These are phyloP conservation scores for Candida schatavii DNA, from an alignment of 805 yeast species.

Conservation along the genomic window DNA sequence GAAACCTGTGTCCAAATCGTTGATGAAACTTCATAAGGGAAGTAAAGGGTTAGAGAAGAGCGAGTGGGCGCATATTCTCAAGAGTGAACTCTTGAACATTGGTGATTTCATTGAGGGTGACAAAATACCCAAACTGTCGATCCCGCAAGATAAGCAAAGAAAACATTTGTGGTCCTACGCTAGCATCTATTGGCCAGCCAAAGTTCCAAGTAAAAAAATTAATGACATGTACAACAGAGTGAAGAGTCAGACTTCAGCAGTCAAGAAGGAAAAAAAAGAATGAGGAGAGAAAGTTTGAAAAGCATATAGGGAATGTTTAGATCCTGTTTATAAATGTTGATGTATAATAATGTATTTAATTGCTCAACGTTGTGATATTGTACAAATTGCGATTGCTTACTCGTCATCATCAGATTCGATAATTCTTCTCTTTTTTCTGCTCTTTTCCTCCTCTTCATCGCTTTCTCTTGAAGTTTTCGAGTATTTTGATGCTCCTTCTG, in stretches of 20 bases:
- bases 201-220: conserved; percentile 71
- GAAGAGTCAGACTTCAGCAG: conserved; percentile 16
- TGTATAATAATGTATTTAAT: neutral
- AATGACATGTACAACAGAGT: conserved; percentile 72
- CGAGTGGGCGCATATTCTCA: conserved; percentile 73
- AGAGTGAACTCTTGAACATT: conserved; percentile 63
- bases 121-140: neutral
- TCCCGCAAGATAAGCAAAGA: conserved; percentile 30
- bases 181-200: conserved; percentile 82
- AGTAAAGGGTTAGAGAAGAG: conserved; percentile 68
- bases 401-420: conserved; percentile 54
- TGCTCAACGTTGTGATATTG: neutral
- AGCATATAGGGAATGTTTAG: neutral
- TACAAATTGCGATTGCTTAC: neutral
- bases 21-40: conserved; percentile 67
- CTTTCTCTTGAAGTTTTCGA: conserved; percentile 16
- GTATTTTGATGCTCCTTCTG: conserved; percentile 54
- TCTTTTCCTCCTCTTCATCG: conserved; percentile 26
- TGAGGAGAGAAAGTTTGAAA: neutral
- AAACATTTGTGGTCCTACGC: conserved; percentile 85
- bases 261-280: neutral
- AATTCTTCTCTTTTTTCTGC: conserved; percentile 46
- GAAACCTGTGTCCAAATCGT: conserved; percentile 65
- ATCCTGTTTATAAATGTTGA: neutral
- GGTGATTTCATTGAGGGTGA: conserved; percentile 64